Conservation (phyloP, 2,329 filamentous ascomycete genomes). For the Hymenoscyphus fraxineus region DNA sequence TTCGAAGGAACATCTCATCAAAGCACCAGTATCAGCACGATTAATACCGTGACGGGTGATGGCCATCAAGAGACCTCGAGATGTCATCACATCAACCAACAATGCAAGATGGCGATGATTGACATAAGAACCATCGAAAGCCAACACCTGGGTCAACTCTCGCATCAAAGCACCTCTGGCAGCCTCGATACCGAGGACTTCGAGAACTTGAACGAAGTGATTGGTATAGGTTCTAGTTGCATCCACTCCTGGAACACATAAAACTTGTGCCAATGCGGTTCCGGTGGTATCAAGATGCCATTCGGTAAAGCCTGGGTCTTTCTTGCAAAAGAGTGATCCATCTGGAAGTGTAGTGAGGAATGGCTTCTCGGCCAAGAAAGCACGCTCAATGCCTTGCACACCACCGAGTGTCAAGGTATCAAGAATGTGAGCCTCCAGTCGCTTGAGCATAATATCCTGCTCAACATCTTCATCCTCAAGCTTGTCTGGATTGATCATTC, state of each 20-base stretch:
- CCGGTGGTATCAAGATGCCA: slow-evolving; percentile 96
- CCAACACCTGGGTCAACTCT: slow-evolving; percentile 87
- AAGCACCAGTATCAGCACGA: slow-evolving; percentile 90
- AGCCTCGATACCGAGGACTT: slow-evolving; percentile 94
- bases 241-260: slow-evolving; percentile 86
- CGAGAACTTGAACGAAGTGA: slow-evolving; percentile 90
- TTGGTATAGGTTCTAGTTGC: slow-evolving; percentile 85
- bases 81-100: slow-evolving; percentile 96
- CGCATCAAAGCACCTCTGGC: slow-evolving; percentile 81
- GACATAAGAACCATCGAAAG: slow-evolving; percentile 98
- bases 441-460: slow-evolving; percentile 89
- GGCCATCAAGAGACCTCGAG: slow-evolving; percentile 87
- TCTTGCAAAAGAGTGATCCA: slow-evolving; percentile 70
- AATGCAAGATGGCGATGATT: slow-evolving; percentile 97
- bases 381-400: slow-evolving; percentile 81
- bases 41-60: slow-evolving; percentile 99
- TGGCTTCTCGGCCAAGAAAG: slow-evolving; percentile 83
- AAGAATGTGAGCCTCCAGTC: slow-evolving; percentile 84
- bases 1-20: slow-evolving; percentile 99
- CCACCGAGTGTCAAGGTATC: slow-evolving; percentile 89
- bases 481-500: slow-evolving; percentile 69
- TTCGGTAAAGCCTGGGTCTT: slow-evolving; percentile 69
- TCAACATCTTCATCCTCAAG: slow-evolving; percentile 72
- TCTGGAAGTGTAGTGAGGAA: slow-evolving; percentile 64
- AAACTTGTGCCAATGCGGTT: slow-evolving; percentile 77